Conservation (phyloP, 2,329 filamentous ascomycete genomes). For the Incumbomyces delicatus region DNA sequence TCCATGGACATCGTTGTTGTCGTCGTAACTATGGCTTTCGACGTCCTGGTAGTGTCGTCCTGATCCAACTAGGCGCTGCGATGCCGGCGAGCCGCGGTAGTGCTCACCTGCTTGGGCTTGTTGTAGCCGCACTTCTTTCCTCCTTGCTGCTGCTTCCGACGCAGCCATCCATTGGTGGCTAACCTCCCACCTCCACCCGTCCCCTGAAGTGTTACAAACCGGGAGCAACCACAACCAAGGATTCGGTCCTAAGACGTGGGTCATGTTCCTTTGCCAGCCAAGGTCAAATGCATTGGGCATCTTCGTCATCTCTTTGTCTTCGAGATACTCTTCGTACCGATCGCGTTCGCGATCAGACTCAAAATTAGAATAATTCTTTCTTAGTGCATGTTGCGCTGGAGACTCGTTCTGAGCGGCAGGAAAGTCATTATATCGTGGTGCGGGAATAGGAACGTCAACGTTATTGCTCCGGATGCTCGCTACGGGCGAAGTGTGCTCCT, state of each 20-base stretch:
- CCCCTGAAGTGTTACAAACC: slow-evolving; percentile 73
- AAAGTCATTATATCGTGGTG: slow-evolving; percentile 9
- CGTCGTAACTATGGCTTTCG: slow-evolving; percentile 10
- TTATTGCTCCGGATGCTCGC: slow-evolving; percentile 8
- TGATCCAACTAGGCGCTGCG: not conserved
- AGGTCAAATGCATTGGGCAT: slow-evolving; percentile 91
- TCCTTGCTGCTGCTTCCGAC: slow-evolving; percentile 23
- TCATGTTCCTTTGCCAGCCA: slow-evolving; percentile 68
- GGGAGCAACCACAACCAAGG: slow-evolving; percentile 70
- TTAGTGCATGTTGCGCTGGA: slow-evolving; percentile 39
- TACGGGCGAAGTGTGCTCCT: slow-evolving; percentile 40
- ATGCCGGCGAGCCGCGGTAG: slow-evolving; percentile 3
- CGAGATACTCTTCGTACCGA: slow-evolving; percentile 70
- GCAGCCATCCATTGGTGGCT: slow-evolving; percentile 68
- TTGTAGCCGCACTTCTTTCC: slow-evolving; percentile 14
- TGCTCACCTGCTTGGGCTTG: slow-evolving; percentile 19
- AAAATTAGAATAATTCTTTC: slow-evolving; percentile 28
- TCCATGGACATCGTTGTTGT: slow-evolving; percentile 6
- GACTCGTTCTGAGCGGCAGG: slow-evolving; percentile 10
- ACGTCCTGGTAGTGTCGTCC: slow-evolving; percentile 4
- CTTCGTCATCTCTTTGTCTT: slow-evolving; percentile 78
- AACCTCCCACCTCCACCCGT: slow-evolving; percentile 92
- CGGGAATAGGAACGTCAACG: not conserved
- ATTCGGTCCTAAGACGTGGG: slow-evolving; percentile 68
- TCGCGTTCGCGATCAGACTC: slow-evolving; percentile 57